phyloP scores from a whole-genome alignment of 305 asterid genomes.

The Withania somnifera region DNA sequence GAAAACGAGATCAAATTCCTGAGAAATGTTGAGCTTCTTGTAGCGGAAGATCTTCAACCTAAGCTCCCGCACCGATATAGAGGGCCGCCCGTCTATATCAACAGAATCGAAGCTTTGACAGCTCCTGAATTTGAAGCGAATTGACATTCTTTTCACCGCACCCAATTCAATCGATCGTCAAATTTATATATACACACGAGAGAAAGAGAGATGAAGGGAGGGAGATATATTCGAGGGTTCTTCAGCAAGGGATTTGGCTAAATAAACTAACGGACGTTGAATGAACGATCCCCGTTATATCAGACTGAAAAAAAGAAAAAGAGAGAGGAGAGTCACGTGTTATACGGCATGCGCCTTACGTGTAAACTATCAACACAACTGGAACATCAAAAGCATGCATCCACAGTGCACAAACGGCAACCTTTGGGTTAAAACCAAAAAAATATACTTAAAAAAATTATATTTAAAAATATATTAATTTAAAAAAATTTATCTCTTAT shows the following conservation, averaged over 20 bases:
- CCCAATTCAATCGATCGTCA: not conserved
- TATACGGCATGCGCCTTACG: not conserved
- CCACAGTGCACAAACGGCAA: not conserved
- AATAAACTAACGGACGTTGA: not conserved
- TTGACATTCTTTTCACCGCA: slow-evolving; percentile 17
- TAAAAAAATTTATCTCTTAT: too few species aligned
- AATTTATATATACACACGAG: not conserved
- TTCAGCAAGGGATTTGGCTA: not conserved
- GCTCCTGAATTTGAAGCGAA: slow-evolving; percentile 30
- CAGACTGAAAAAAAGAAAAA: not conserved
- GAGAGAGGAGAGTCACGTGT: slow-evolving; percentile 6
- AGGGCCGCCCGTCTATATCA: slow-evolving; percentile 17
- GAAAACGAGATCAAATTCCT: slow-evolving; percentile 24
- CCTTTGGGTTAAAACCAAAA: not conserved
- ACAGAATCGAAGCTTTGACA: slow-evolving; percentile 15
- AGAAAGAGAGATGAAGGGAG: not conserved
- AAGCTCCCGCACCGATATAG: slow-evolving; percentile 20
- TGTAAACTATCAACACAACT: not conserved
- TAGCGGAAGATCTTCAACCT: slow-evolving; percentile 7
- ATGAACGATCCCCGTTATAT: not conserved
- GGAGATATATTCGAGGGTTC: not conserved
- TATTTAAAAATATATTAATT: too few species aligned
- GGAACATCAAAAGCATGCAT: not conserved
- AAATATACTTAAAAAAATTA: too few species aligned
- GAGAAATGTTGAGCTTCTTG: slow-evolving; percentile 15